A percentile compares a stretch with the other conserved stretches of the same genome.
Conservation (phyloP, 2,329 filamentous ascomycete species). For the Colletotrichum phormii region DNA sequence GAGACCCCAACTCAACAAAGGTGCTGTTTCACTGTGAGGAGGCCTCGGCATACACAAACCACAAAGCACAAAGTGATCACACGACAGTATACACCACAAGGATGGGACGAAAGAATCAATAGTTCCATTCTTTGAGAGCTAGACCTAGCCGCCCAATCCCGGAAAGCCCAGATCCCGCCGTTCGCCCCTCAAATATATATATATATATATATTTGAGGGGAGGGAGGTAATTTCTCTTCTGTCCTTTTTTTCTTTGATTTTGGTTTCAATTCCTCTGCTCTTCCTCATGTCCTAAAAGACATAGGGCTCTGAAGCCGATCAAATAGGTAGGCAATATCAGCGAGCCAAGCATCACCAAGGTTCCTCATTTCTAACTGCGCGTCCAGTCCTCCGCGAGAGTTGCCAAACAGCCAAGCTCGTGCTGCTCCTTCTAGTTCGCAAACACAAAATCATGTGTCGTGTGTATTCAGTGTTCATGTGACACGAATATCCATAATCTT, state of each 20-base stretch:
- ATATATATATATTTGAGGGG: no score
- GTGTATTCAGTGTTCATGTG: background rate
- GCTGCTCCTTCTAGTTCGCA: constrained; percentile 13
- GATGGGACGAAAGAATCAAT: constrained; percentile 35
- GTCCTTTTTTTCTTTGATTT: background rate
- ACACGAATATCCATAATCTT: constrained; percentile 4
- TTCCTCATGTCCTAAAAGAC: constrained; percentile 31
- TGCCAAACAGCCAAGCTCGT: constrained; percentile 3
- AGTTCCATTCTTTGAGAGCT: constrained; percentile 36
- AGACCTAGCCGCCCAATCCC: constrained; percentile 33
- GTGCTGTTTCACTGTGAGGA: background rate
- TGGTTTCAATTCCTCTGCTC: constrained; percentile 23
- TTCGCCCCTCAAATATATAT: no score
- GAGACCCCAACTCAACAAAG: background rate
- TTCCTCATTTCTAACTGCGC: background rate
- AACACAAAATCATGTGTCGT: constrained; percentile 13
- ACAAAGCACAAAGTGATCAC: background rate
- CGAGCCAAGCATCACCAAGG: constrained; percentile 28
- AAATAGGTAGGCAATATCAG: constrained; percentile 20
- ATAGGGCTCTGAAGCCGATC: constrained; percentile 32
- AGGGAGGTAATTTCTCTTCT: background rate
- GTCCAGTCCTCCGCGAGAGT: constrained; percentile 24
- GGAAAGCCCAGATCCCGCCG: constrained; percentile 26
- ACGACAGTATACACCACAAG: background rate
- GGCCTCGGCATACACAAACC: background rate